Conservation (phyloP, 345 rosid species). For the Eucalyptus pauciflora region DNA sequence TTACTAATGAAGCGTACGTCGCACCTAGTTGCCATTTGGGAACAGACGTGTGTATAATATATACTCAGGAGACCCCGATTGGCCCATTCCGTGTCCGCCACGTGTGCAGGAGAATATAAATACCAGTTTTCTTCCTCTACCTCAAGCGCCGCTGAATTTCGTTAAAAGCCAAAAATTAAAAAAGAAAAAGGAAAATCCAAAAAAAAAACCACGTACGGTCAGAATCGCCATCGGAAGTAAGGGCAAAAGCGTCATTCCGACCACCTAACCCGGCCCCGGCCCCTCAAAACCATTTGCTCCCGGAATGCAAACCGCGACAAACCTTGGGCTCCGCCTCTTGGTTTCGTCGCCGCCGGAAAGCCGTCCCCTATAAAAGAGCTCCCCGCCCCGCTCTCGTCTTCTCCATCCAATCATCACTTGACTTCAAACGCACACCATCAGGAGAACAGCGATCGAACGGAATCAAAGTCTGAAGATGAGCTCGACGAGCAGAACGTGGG, state of each 20-base stretch:
- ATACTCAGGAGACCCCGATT: too few relatives aligned
- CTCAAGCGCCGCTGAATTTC: background rate
- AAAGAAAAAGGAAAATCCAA: background rate
- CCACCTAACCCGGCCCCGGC: background rate
- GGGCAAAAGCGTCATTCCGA: background rate
- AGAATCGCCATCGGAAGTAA: background rate
- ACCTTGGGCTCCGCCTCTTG: background rate
- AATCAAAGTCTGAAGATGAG: background rate
- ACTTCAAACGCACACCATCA: background rate
- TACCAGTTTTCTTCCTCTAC: background rate
- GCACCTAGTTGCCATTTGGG: background rate
- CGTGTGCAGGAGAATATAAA: too few relatives aligned
- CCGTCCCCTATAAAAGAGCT: background rate
- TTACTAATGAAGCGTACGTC: background rate
- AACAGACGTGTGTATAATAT: background rate
- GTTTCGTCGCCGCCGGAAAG: background rate
- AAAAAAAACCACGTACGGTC: background rate
- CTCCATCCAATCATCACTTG: background rate
- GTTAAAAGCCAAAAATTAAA: background rate
- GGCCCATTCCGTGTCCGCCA: too few relatives aligned
- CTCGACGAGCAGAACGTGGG: slow-evolving; percentile 21
- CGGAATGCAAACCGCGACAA: background rate
- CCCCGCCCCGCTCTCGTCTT: background rate
- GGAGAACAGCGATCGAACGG: background rate
- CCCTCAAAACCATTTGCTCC: background rate